Percentiles rank a stretch among this genome's conserved stretches.
These are phyloP conservation scores for Auricularia heimuer DNA, from an alignment of 768 basidiomycete species.

Conservation along the genomic window DNA sequence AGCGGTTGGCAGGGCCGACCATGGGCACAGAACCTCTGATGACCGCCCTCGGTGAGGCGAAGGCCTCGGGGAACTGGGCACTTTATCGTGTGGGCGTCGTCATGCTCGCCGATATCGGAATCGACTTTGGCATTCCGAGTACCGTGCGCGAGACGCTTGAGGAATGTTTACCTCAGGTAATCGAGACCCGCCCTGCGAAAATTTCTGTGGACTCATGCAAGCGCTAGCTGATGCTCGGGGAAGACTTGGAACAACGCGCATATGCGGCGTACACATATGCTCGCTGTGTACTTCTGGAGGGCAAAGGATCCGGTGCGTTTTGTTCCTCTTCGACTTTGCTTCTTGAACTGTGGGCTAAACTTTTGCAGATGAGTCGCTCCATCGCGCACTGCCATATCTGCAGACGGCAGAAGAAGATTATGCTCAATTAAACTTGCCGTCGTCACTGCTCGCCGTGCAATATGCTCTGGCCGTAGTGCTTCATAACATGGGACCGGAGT, in stretches of 20 bases:
- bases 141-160: slow-evolving; percentile 56
- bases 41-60: slow-evolving; percentile 67
- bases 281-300: slow-evolving; percentile 55
- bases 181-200: slow-evolving; percentile 5
- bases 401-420: slow-evolving; percentile 60
- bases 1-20: slow-evolving; percentile 59
- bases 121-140: slow-evolving; percentile 69
- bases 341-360: slow-evolving; percentile 17
- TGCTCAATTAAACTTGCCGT: slow-evolving; percentile 43
- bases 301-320: slow-evolving; percentile 7
- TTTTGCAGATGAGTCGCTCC: slow-evolving; percentile 27
- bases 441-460: slow-evolving; percentile 56
- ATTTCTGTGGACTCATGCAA: neutral
- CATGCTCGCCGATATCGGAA: slow-evolving; percentile 65
- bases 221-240: slow-evolving; percentile 53
- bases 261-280: slow-evolving; percentile 65
- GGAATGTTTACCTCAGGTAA: slow-evolving; percentile 74
- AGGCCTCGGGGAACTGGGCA: slow-evolving; percentile 61
- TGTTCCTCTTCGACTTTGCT: neutral
- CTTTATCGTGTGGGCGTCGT: slow-evolving; percentile 61
- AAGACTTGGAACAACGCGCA: slow-evolving; percentile 68
- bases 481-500: slow-evolving; percentile 51
- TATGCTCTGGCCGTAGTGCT: slow-evolving; percentile 62
- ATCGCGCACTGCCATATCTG: slow-evolving; percentile 53
- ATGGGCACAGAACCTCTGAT: slow-evolving; percentile 56